phyloP scores from a whole-genome alignment of 768 basidiomycete species.

The Tricholoma matsutake region DNA sequence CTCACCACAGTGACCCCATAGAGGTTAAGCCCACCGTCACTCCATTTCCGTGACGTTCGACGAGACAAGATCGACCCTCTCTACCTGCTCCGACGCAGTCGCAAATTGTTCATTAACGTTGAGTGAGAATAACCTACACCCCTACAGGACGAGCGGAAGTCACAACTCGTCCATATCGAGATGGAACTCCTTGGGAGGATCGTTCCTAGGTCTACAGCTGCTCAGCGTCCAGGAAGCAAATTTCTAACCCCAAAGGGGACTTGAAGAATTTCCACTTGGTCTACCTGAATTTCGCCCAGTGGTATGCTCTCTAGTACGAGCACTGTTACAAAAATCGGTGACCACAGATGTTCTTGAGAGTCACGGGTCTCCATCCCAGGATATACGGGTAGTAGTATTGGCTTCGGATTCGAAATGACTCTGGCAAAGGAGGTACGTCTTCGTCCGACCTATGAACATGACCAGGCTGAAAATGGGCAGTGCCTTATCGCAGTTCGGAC shows the following conservation, averaged over 20 bases:
- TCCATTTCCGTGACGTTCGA: slow-evolving; percentile 3
- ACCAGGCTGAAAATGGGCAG: neutral
- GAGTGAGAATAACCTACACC: neutral
- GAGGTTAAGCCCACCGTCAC: neutral
- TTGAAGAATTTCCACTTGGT: neutral
- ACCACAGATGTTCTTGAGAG: neutral
- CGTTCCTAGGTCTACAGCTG: neutral
- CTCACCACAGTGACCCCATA: neutral
- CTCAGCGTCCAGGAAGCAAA: neutral
- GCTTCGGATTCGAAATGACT: neutral
- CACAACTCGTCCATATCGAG: neutral
- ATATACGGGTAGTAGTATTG: neutral
- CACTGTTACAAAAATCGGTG: neutral
- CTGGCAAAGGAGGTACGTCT: too few species aligned
- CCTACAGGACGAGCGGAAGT: neutral
- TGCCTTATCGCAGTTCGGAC: neutral
- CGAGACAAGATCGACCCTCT: neutral
- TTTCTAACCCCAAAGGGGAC: neutral
- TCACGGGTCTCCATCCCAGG: neutral
- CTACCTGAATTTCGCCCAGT: neutral
- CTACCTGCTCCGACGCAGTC: slow-evolving; percentile 1
- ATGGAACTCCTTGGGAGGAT: neutral
- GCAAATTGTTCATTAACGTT: neutral
- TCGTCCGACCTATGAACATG: neutral
- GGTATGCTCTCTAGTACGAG: neutral